These are phyloP conservation scores for Colletotrichum gigasporum DNA, from an alignment of 2,329 filamentous ascomycete species.

Conservation along the genomic window DNA sequence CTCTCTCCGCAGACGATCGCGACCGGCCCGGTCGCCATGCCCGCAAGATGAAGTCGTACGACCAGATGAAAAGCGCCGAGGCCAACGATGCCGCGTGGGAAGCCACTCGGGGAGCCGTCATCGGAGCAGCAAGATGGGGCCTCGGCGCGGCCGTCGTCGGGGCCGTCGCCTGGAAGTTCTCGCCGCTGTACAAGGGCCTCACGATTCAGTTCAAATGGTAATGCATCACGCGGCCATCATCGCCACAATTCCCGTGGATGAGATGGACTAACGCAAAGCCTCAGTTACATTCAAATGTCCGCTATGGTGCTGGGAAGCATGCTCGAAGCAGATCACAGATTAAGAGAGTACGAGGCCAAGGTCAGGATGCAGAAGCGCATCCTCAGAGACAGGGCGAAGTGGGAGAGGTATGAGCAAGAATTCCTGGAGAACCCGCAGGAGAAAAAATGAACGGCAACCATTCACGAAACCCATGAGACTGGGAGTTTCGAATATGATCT, in stretches of 20 bases:
- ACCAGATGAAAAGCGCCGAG: constrained; percentile 71
- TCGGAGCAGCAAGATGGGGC: constrained; percentile 79
- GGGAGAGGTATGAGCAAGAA: constrained; percentile 74
- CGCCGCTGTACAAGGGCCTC: constrained; percentile 76
- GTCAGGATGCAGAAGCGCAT: constrained; percentile 73
- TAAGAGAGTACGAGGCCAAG: constrained; percentile 73
- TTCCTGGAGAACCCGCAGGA: constrained; percentile 54
- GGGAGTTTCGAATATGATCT: background rate
- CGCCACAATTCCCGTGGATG: background rate
- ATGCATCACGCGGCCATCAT: constrained; percentile 39
- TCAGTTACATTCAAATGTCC: constrained; percentile 84
- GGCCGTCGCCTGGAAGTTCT: constrained; percentile 69
- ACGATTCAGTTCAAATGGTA: constrained; percentile 84
- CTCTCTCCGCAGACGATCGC: background rate
- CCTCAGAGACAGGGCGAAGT: constrained; percentile 72
- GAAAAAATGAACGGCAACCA: constrained; percentile 24
- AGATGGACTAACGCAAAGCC: constrained; percentile 1
- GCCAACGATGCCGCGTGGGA: constrained; percentile 77
- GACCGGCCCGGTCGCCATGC: constrained; percentile 11
- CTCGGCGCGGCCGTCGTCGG: constrained; percentile 70
- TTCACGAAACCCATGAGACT: background rate
- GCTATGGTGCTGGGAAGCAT: constrained; percentile 83
- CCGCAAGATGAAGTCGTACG: constrained; percentile 58
- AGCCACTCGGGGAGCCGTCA: constrained; percentile 71
- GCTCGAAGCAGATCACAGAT: constrained; percentile 76